Evolutionary conservation across 345 rosid species (phyloP).

Genomic region (Garcia nutans): DNA sequence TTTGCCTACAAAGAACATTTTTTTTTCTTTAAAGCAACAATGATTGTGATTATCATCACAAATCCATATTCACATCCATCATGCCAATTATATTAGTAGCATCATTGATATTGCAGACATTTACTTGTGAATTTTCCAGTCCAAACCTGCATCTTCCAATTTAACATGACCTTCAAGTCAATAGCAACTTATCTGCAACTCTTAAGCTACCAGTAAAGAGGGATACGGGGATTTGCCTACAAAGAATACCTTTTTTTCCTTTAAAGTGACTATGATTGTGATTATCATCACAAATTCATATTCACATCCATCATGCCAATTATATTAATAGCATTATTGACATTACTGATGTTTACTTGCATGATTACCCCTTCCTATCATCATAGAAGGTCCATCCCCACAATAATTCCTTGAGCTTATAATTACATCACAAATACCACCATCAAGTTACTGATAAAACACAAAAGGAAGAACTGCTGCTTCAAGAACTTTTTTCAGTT

Average conservation of each 20-base stretch:
- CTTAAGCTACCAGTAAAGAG: conserved; percentile 98
- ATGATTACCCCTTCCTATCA: not conserved
- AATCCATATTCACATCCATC: not conserved
- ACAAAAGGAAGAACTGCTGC: not conserved
- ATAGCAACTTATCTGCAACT: conserved; percentile 90
- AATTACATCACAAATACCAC: not conserved
- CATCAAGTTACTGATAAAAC: not conserved
- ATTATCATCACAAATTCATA: not conserved
- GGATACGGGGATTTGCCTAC: conserved; percentile 87
- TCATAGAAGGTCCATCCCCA: not conserved
- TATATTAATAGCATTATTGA: not conserved
- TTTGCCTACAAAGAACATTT: conserved; percentile 50
- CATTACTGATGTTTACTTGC: not conserved
- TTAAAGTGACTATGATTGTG: not conserved
- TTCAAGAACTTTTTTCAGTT: not conserved
- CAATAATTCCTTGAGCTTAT: not conserved
- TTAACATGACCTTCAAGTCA: conserved; percentile 87
- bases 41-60: not conserved
- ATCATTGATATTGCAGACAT: not conserved
- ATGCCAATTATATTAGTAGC: not conserved
- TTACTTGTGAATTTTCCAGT: conserved; percentile 65
- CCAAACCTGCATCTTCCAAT: conserved; percentile 99
- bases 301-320: not conserved
- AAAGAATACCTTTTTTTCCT: not conserved
- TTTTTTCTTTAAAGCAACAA: not conserved